Base-by-base conservation (phyloP, 2,329 filamentous ascomycete genomes). In the Paraphoma chrysanthemicola region DNA sequence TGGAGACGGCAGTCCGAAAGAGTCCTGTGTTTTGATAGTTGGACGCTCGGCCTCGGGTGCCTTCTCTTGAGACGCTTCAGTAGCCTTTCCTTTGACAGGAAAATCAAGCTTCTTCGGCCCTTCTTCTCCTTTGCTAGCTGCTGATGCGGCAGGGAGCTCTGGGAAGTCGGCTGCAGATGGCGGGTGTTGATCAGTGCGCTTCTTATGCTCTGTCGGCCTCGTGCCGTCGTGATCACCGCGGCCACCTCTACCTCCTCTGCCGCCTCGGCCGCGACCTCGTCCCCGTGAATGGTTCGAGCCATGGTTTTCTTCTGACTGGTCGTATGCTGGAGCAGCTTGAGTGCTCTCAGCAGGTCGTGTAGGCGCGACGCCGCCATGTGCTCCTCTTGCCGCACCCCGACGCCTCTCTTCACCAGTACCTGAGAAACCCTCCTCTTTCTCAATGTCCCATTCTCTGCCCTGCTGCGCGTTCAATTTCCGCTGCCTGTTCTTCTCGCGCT, bases 371-470 rank as follows among this genome's bases (percentile, higher is more conserved):
- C 80, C 83, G 8, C 84, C 84, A 61, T 85, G 78, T 60, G 82
- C 82, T 9, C 83, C 84, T 31, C 84, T 75, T 29, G 80, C 72
- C 57, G 79, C 81, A 23, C 80, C 78, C 17, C 80, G 76, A 9
- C 78, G 74, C 50, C 68, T 73, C 71, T 63, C 79, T 65, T 66
- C 80, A 60, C 59, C 77, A 54, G 66, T 78, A 63, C 81, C 69
- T 4, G 66, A 64, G 71, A 78, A 86, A 44, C 85, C 81, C 41
- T 86, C 83, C 58, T 87, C 84, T 73, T 89, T 88, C 61, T 86
- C 82, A 4, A 81, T 78, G 70, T 89, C 86, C 86, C 86, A 89
- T 64, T 88, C 86, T 14, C 86, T 75, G 0, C 85, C 85, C 2
- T 78, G 81, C 64, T 85, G 77, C 1, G 85, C 85, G 42, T 85